Conservation (phyloP, 257 asterid genomes). For the Leonotis leonurus region DNA sequence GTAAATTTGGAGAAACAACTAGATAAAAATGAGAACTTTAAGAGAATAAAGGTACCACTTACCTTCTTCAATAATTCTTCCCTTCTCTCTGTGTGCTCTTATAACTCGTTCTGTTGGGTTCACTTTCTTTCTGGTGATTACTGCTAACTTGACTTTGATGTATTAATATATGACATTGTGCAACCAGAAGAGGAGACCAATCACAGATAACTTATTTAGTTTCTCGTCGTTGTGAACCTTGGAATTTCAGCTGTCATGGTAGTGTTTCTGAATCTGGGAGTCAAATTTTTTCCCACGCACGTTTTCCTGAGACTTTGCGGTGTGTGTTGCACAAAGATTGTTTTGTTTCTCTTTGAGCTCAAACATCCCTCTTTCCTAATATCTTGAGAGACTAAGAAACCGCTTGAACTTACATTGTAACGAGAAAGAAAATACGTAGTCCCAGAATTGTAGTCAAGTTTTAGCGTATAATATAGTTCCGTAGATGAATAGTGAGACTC, state of each 20-base stretch:
- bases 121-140: not conserved
- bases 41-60: conserved; percentile 58
- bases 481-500: not conserved
- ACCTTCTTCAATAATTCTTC: not conserved
- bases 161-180: not conserved
- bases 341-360: not conserved
- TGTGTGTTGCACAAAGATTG: not conserved
- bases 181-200: not conserved
- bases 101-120: not conserved
- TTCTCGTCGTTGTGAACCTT: not conserved
- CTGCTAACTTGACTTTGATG: not conserved
- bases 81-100: not conserved
- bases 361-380: not conserved
- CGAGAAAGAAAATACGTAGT: not conserved
- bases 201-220: not conserved
- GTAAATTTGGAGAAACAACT: conserved; percentile 46
- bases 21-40: conserved; percentile 43
- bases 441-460: not conserved
- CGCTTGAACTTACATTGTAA: not conserved
- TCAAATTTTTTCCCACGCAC: not conserved
- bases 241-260: not conserved
- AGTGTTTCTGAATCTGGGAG: not conserved
- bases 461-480: not conserved
- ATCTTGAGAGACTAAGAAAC: not conserved
- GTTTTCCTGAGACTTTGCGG: not conserved